Conservation (phyloP, 305 asterid species). For the Fraxinus sp. region DNA sequence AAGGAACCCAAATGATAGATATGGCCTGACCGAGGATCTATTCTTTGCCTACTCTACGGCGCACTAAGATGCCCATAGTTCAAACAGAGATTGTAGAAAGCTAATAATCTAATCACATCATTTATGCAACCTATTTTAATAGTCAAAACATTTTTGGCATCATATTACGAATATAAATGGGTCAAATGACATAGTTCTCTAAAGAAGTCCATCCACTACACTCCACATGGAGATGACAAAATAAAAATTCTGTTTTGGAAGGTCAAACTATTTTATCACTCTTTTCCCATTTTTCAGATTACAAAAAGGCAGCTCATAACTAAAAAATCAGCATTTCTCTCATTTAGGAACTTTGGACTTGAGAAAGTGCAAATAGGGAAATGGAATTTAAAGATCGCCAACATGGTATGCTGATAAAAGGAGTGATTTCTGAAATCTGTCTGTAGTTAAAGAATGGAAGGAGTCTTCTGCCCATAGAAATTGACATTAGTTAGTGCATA, state of each 20-base stretch:
- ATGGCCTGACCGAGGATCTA: not conserved
- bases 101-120: not conserved
- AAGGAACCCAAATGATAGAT: not conserved
- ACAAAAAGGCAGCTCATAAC: not conserved
- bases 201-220: not conserved
- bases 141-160: not conserved
- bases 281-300: not conserved
- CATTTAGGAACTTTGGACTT: not conserved
- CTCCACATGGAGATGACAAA: not conserved
- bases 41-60: not conserved
- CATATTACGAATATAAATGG: not conserved
- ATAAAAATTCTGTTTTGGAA: not conserved
- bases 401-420: not conserved
- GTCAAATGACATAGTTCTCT: not conserved
- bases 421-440: not conserved
- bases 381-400: no score
- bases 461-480: not conserved
- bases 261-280: not conserved
- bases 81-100: not conserved
- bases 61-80: not conserved
- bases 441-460: not conserved
- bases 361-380: not conserved
- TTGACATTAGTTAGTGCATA: not conserved
- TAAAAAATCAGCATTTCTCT: not conserved
- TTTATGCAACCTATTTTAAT: not conserved